These are phyloP conservation scores for Xylaria grammica DNA, from an alignment of 495 filamentous ascomycete species.

Conservation along the genomic window DNA sequence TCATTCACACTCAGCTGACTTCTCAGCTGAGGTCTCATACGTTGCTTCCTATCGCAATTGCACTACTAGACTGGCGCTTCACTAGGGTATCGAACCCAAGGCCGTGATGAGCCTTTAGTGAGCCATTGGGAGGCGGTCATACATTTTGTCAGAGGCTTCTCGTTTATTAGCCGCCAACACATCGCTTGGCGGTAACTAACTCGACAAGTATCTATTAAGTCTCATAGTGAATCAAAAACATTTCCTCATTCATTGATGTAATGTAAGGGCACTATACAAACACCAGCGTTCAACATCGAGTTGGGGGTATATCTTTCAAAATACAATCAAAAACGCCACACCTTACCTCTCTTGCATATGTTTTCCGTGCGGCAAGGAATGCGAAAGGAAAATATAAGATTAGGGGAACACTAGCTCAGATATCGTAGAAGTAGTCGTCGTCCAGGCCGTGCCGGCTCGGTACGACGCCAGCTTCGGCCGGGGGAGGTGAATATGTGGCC, in stretches of 20 bases:
- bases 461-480: slow-evolving; percentile 54
- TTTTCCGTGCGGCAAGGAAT: background rate
- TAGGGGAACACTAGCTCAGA: slow-evolving; percentile 39
- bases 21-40: background rate
- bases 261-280: slow-evolving; percentile 2
- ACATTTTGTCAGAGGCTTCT: background rate
- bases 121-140: background rate
- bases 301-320: slow-evolving; percentile 23
- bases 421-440: slow-evolving; percentile 73
- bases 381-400: background rate
- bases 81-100: background rate
- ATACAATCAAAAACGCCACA: slow-evolving; percentile 12
- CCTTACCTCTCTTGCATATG: background rate
- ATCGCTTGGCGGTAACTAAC: too few relatives aligned
- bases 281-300: slow-evolving; percentile 1
- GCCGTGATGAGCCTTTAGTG: too few relatives aligned
- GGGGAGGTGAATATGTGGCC: slow-evolving; percentile 64
- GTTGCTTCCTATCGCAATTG: background rate
- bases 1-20: slow-evolving; percentile 10
- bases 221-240: background rate
- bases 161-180: background rate
- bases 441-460: slow-evolving; percentile 67
- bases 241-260: background rate
- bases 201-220: background rate
- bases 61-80: background rate